Evolutionary conservation across 768 basidiomycete genomes (phyloP).

Genomic region (Termitomyces sp.): DNA sequence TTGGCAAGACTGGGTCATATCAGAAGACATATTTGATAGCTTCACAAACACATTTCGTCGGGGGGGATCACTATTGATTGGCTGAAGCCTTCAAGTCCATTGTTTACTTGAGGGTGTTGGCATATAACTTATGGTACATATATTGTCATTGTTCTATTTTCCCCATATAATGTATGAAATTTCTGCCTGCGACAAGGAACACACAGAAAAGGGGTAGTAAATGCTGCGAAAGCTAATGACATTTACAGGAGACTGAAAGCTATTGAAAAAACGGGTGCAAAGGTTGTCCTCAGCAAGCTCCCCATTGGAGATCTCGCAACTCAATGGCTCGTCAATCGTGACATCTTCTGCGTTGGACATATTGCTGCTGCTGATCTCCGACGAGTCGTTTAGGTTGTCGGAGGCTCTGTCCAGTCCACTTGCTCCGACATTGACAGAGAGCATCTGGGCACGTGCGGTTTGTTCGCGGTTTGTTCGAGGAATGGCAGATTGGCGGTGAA

Average conservation of each 20-base stretch:
- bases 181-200: too few species aligned
- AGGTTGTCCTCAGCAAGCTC: slow-evolving; percentile 95
- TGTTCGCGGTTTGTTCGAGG: too few species aligned
- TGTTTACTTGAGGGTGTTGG: too few species aligned
- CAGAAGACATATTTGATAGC: slow-evolving; percentile 12
- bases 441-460: slow-evolving; percentile 91
- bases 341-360: slow-evolving; percentile 98
- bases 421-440: slow-evolving; percentile 88
- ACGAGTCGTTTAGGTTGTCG: slow-evolving; percentile 93
- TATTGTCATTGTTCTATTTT: too few species aligned
- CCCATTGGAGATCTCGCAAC: slow-evolving; percentile 98
- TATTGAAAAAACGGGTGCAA: slow-evolving; percentile 94
- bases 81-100: too few species aligned
- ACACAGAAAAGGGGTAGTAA: too few species aligned
- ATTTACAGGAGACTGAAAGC: slow-evolving; percentile 97
- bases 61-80: neutral
- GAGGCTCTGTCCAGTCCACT: slow-evolving; percentile 92
- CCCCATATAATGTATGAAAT: too few species aligned
- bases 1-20: slow-evolving; percentile 25
- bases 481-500: slow-evolving; percentile 95
- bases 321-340: slow-evolving; percentile 98
- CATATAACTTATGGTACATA: too few species aligned
- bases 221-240: neutral
- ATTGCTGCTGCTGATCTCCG: slow-evolving; percentile 88
- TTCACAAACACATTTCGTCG: slow-evolving; percentile 9